These are phyloP conservation scores for Perkinsus chesapeaki DNA, from an alignment of 169 alveolate genomes.

Conservation along the genomic window DNA sequence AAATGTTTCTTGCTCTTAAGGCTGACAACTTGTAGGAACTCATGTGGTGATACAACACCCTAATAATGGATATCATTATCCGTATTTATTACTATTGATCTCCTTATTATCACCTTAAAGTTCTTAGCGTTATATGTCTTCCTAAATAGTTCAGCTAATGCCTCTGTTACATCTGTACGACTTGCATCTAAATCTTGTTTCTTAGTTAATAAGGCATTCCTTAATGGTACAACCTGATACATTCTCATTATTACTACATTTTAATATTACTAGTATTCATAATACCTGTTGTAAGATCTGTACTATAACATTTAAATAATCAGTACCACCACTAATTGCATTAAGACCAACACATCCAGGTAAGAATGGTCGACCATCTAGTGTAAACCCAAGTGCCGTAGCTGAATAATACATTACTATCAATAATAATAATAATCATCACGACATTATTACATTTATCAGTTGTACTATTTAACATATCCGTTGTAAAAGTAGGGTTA, in stretches of 20 bases:
- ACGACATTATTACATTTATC: neutral
- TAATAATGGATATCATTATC: neutral
- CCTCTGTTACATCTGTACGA: neutral
- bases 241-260: neutral
- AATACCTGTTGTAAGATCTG: slow-evolving; percentile 58
- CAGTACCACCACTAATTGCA: slow-evolving; percentile 82
- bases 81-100: too few species aligned
- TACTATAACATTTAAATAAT: slow-evolving; percentile 88
- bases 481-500: slow-evolving; percentile 60
- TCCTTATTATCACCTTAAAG: slow-evolving; percentile 79
- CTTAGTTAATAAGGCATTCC: neutral
- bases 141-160: slow-evolving; percentile 80
- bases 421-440: neutral
- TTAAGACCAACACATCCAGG: slow-evolving; percentile 81
- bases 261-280: neutral
- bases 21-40: slow-evolving; percentile 71
- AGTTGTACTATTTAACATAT: slow-evolving; percentile 13
- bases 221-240: neutral
- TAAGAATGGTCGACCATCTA: neutral
- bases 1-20: slow-evolving; percentile 29
- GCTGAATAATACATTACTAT: neutral
- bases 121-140: slow-evolving; percentile 93
- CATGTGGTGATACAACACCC: slow-evolving; percentile 90
- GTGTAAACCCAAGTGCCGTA: neutral
- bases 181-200: neutral